phyloP scores from a whole-genome alignment of 1,284 basidiomycete species.

The Afroboletus lepidellus region DNA sequence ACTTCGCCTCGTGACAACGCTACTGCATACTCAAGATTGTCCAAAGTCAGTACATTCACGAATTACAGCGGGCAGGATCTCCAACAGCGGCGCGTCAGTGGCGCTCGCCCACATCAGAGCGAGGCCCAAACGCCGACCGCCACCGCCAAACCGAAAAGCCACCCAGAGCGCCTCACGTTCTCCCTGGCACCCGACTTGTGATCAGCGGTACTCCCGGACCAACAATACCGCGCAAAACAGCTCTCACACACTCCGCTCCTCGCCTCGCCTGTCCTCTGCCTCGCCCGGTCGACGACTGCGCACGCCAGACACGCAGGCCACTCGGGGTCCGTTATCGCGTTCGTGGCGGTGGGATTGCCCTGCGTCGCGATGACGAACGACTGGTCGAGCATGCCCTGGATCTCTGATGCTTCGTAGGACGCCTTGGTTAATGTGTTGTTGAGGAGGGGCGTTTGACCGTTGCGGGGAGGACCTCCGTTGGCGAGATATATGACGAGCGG shows the following conservation, averaged over 20 bases:
- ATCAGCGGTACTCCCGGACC: slow-evolving; percentile 25
- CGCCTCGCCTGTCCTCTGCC: slow-evolving; percentile 28
- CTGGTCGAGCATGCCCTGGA: slow-evolving; percentile 44
- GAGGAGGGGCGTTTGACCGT: slow-evolving; percentile 39
- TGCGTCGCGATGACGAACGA: slow-evolving; percentile 41
- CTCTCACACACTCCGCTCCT: slow-evolving; percentile 37
- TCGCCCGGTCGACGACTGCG: slow-evolving; percentile 42
- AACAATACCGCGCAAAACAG: slow-evolving; percentile 44
- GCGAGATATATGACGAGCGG: too few species aligned
- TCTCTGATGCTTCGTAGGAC: slow-evolving; percentile 31
- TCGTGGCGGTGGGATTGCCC: slow-evolving; percentile 28
- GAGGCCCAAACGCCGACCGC: slow-evolving; percentile 7
- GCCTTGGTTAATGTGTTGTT: slow-evolving; percentile 40
- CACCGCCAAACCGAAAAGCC: slow-evolving; percentile 10
- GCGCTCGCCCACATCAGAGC: too few species aligned
- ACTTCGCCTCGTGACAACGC: too few species aligned
- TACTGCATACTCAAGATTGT: too few species aligned
- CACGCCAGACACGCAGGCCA: too few species aligned
- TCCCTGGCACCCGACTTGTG: not conserved
- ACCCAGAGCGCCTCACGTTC: not conserved
- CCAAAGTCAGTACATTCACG: too few species aligned
- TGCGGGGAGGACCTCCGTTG: slow-evolving; percentile 44
- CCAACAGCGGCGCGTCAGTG: too few species aligned
- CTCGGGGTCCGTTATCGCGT: slow-evolving; percentile 31
- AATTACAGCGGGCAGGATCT: too few species aligned